A percentile compares a stretch with the other conserved stretches of the same genome.
These are phyloP conservation scores for Citeromyces matritensis DNA, from an alignment of 805 yeast species.

Conservation along the genomic window DNA sequence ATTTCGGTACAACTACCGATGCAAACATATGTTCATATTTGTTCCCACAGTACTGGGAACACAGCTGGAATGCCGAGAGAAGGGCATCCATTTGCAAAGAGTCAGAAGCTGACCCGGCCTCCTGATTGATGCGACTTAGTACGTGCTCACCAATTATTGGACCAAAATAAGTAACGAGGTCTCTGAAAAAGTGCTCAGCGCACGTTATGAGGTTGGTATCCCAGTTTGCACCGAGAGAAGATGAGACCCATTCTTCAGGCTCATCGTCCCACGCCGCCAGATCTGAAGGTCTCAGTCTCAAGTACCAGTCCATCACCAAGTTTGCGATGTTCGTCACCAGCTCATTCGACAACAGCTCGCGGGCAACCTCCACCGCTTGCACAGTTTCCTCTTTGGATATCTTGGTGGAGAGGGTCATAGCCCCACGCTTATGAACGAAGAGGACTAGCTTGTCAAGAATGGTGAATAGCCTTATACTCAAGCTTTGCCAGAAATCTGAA, in stretches of 20 bases:
- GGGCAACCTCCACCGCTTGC: conserved; percentile 23
- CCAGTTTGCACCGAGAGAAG: conserved; percentile 62
- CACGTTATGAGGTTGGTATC: conserved; percentile 79
- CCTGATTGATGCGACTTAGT: conserved; percentile 26
- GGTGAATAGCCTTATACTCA: conserved; percentile 51
- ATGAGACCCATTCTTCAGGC: conserved; percentile 89
- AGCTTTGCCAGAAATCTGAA: conserved; percentile 59
- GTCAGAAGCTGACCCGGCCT: conserved; percentile 5
- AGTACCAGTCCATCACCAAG: conserved; percentile 55
- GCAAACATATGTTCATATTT: conserved; percentile 53
- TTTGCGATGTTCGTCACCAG: conserved; percentile 46
- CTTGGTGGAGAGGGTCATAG: conserved; percentile 44
- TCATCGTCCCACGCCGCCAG: conserved; percentile 71
- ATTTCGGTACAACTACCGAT: conserved; percentile 50
- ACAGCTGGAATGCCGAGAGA: conserved; percentile 69
- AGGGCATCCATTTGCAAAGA: conserved; percentile 58
- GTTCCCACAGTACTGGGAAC: conserved; percentile 44
- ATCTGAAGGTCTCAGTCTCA: conserved; percentile 61
- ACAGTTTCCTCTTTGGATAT: conserved; percentile 47
- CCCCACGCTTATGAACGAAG: conserved; percentile 50
- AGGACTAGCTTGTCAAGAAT: conserved; percentile 51
- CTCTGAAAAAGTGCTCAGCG: conserved; percentile 74
- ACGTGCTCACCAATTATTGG: conserved; percentile 37
- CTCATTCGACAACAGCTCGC: conserved; percentile 30
- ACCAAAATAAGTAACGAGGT: conserved; percentile 49